phyloP scores from a whole-genome alignment of 202 grass and related monocot genomes.

The Schoenoplectus triqueter region DNA sequence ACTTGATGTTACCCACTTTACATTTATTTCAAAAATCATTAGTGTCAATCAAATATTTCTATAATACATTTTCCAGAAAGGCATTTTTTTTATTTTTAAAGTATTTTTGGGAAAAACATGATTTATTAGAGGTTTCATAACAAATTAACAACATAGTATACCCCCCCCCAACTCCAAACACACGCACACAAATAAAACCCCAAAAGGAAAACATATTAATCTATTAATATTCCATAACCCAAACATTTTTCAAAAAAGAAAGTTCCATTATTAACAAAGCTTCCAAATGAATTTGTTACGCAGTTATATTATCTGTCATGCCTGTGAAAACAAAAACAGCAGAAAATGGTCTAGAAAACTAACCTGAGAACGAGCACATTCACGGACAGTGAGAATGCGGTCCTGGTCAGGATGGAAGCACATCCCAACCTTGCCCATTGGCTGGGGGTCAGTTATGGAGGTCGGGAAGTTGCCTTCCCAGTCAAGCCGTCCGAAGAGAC shows the following conservation, averaged over 20 bases:
- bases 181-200: too few relatives aligned
- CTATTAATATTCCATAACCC: neutral
- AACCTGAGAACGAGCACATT: conserved; percentile 94
- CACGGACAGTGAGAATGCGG: conserved; percentile 85
- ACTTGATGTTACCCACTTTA: neutral
- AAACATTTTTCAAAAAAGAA: neutral
- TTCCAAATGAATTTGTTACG: neutral
- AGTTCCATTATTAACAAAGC: neutral
- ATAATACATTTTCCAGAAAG: neutral
- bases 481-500: conserved; percentile 85
- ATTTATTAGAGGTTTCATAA: conserved; percentile 10
- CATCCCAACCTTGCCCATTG: conserved; percentile 98
- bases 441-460: conserved; percentile 92
- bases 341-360: neutral
- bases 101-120: conserved; percentile 3
- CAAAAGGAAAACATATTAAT: neutral
- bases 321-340: neutral
- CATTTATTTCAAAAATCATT: conserved; percentile 11
- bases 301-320: neutral
- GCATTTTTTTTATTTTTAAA: neutral
- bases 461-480: conserved; percentile 99
- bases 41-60: conserved; percentile 5
- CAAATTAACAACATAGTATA: neutral
- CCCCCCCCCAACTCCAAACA: neutral
- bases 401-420: conserved; percentile 98